Evolutionary conservation across 371 early-diverging fungal genomes (phyloP).

Genomic region (Zopfochytrium polystomum): DNA sequence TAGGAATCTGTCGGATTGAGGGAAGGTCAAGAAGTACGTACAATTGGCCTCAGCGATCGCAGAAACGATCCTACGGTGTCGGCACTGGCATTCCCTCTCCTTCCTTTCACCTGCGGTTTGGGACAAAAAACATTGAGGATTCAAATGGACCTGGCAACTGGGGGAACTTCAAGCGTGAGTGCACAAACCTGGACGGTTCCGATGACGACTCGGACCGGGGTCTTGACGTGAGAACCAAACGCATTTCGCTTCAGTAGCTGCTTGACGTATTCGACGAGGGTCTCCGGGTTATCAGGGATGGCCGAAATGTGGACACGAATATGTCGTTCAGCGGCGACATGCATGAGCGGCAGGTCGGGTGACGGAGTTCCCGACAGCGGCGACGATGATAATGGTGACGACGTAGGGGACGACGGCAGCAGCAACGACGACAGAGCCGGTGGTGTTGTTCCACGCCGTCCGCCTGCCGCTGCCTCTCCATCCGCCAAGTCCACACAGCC

Average conservation of each 20-base stretch:
- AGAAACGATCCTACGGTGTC: slow-evolving; percentile 9
- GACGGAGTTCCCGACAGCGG: background rate
- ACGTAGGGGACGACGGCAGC: background rate
- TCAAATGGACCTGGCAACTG: too few relatives aligned
- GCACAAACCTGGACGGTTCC: slow-evolving; percentile 24
- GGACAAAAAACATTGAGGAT: too few relatives aligned
- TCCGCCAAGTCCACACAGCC: slow-evolving; percentile 3
- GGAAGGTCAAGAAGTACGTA: slow-evolving; percentile 2
- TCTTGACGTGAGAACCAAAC: background rate
- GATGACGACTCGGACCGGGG: slow-evolving; percentile 21
- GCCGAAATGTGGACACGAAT: slow-evolving; percentile 29
- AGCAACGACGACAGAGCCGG: background rate
- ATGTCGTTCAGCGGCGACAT: slow-evolving; percentile 8
- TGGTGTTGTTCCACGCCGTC: background rate
- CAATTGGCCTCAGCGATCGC: slow-evolving; percentile 8
- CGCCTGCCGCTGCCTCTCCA: background rate
- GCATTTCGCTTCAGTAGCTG: slow-evolving; percentile 15
- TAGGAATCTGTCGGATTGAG: background rate
- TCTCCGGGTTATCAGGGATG: slow-evolving; percentile 25
- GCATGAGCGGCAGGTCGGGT: background rate
- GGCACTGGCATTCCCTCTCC: slow-evolving; percentile 8
- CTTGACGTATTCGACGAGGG: slow-evolving; percentile 27
- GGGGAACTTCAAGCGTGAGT: too few relatives aligned
- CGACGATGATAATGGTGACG: background rate
- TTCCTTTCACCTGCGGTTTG: too few relatives aligned